Conservation (phyloP, 2,329 filamentous ascomycete species). For the Gnomoniopsis sp. region DNA sequence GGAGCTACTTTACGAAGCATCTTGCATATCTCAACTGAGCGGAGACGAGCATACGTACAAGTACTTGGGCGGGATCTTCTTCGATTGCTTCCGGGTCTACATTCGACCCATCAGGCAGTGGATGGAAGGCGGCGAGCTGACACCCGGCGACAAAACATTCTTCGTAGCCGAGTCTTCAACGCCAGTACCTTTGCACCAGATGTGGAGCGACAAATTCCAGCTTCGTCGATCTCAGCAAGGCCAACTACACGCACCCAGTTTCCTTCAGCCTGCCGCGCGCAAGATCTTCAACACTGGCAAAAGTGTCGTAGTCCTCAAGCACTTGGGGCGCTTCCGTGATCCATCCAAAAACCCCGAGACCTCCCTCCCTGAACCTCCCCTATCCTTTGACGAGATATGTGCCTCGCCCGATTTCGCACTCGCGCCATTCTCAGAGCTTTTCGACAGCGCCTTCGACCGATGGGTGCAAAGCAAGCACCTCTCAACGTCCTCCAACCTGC, state of each 20-base stretch:
- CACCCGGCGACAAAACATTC: slow-evolving; percentile 64
- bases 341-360: slow-evolving; percentile 5
- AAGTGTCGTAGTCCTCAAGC: slow-evolving; percentile 78
- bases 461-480: slow-evolving; percentile 76
- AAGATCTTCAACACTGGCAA: slow-evolving; percentile 87
- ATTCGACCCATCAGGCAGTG: slow-evolving; percentile 74
- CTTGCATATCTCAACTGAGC: slow-evolving; percentile 66
- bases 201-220: slow-evolving; percentile 75
- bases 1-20: slow-evolving; percentile 71
- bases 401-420: slow-evolving; percentile 40
- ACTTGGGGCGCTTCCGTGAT: slow-evolving; percentile 55
- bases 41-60: slow-evolving; percentile 60
- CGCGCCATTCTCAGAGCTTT: slow-evolving; percentile 71
- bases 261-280: slow-evolving; percentile 64
- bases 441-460: slow-evolving; percentile 66
- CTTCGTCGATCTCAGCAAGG: slow-evolving; percentile 61
- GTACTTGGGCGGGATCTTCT: slow-evolving; percentile 67
- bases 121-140: slow-evolving; percentile 77
- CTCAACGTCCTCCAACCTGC: slow-evolving; percentile 64
- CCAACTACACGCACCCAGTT: slow-evolving; percentile 66
- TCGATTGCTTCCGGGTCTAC: slow-evolving; percentile 79
- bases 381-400: slow-evolving; percentile 59
- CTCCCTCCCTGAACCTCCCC: slow-evolving; percentile 33
- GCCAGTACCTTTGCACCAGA: slow-evolving; percentile 55
- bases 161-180: slow-evolving; percentile 64